These are phyloP conservation scores for Salix arbutifolia DNA, from an alignment of 345 rosid genomes.

Conservation along the genomic window DNA sequence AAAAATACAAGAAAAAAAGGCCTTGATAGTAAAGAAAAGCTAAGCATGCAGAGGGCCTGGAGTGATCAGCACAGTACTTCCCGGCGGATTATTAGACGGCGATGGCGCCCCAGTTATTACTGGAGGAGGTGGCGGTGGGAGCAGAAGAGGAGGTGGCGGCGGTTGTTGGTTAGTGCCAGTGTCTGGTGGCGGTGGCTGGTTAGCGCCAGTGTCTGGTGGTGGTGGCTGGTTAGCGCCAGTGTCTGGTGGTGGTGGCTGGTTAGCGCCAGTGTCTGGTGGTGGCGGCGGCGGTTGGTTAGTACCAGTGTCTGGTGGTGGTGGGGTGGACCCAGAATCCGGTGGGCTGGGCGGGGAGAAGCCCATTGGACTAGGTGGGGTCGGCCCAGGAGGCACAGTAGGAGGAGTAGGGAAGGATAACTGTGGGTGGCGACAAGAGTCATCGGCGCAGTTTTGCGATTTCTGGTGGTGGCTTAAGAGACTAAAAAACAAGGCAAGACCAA, in stretches of 20 bases:
- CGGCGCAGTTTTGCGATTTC: too few relatives aligned
- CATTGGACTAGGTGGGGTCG: slow-evolving; percentile 22
- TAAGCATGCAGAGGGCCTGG: slow-evolving; percentile 68
- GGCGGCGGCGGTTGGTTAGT: too few relatives aligned
- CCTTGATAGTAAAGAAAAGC: slow-evolving; percentile 6
- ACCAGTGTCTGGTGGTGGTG: slow-evolving; percentile 12
- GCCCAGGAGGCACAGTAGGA: slow-evolving; percentile 21
- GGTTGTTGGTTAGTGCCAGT: slow-evolving; percentile 26
- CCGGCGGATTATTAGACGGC: slow-evolving; percentile 52
- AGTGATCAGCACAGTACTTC: slow-evolving; percentile 31
- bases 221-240: slow-evolving; percentile 22
- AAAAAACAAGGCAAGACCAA: too few relatives aligned
- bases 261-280: slow-evolving; percentile 29
- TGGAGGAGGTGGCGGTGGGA: slow-evolving; percentile 35
- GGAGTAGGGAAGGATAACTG: not conserved
- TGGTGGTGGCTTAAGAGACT: too few relatives aligned
- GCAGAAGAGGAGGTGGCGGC: slow-evolving; percentile 18
- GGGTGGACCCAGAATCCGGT: slow-evolving; percentile 1
- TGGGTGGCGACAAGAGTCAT: slow-evolving; percentile 39
- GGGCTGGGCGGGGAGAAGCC: slow-evolving; percentile 27
- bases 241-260: slow-evolving; percentile 30
- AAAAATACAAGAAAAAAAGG: not conserved
- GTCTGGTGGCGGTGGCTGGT: slow-evolving; percentile 30
- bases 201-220: slow-evolving; percentile 29
- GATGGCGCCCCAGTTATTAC: slow-evolving; percentile 36